Conservation (phyloP, 2,329 filamentous ascomycete genomes). For the Neonectria ditissima region DNA sequence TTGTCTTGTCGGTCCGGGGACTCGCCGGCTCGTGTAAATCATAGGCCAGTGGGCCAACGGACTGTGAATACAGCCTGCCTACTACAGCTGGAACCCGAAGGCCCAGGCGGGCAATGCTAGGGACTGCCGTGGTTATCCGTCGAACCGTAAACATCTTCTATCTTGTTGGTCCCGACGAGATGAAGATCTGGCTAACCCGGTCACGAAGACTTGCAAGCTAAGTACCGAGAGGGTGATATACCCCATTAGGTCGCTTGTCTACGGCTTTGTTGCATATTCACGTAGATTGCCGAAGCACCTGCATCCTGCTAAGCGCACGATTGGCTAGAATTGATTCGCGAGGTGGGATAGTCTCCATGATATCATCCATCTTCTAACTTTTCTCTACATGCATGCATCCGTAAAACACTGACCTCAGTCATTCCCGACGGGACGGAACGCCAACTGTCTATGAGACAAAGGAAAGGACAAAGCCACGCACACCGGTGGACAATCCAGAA, state of each 20-base stretch:
- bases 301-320: neutral
- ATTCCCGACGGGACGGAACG: neutral
- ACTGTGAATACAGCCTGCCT: constrained; percentile 38
- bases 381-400: neutral
- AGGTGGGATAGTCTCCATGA: constrained; percentile 25
- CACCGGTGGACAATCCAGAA: constrained; percentile 12
- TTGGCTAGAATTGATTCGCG: neutral
- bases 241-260: constrained; percentile 1
- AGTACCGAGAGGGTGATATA: neutral
- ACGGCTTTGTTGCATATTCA: constrained; percentile 29
- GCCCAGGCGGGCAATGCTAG: constrained; percentile 11
- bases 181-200: constrained; percentile 24
- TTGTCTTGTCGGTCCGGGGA: constrained; percentile 51
- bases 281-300: neutral
- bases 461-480: constrained; percentile 13
- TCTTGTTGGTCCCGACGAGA: constrained; percentile 16
- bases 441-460: constrained; percentile 8
- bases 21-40: constrained; percentile 73
- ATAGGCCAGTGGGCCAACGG: constrained; percentile 64
- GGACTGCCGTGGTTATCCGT: constrained; percentile 24
- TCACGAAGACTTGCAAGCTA: constrained; percentile 20
- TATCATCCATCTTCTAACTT: constrained; percentile 26
- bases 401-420: neutral
- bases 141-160: constrained; percentile 36
- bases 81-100: constrained; percentile 2